phyloP scores from a whole-genome alignment of 2,329 filamentous ascomycete genomes.

The Claviceps sp. region DNA sequence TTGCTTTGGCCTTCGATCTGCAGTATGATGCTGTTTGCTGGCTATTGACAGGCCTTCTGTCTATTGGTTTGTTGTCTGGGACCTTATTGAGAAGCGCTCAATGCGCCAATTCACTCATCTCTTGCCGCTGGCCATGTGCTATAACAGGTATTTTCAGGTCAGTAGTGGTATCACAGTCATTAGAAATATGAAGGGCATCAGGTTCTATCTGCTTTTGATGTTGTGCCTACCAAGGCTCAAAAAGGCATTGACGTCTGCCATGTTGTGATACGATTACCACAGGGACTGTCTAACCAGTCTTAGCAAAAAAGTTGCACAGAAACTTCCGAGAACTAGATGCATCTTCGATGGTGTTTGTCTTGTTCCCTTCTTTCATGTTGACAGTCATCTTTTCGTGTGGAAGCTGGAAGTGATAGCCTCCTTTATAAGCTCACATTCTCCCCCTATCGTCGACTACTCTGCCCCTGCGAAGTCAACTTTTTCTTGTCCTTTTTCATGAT shows the following conservation, averaged over 20 bases:
- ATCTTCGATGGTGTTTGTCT: not conserved
- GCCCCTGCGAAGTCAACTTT: not conserved
- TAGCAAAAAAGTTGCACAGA: conserved; percentile 1
- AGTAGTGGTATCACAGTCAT: not conserved
- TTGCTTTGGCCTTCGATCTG: not conserved
- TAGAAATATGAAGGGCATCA: not conserved
- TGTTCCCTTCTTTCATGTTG: not conserved
- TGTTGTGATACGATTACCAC: conserved; percentile 1
- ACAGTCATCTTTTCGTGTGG: not conserved
- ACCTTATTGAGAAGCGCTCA: not conserved
- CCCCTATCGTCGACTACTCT: not conserved
- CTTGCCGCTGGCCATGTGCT: not conserved
- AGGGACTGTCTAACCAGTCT: conserved; percentile 1
- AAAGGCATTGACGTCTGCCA: not conserved
- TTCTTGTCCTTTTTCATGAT: not conserved
- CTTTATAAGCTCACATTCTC: not conserved
- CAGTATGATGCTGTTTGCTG: conserved; percentile 1
- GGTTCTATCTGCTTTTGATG: not conserved
- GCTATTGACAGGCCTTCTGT: not conserved
- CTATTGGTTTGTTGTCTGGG: not conserved
- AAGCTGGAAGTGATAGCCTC: not conserved
- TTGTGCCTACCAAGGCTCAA: not conserved
- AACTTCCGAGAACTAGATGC: not conserved
- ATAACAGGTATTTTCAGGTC: not conserved
- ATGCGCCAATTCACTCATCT: not conserved